These are phyloP conservation scores for Ophiocordyceps camponoti-floridani DNA, from an alignment of 2,329 filamentous ascomycete genomes.

Conservation along the genomic window DNA sequence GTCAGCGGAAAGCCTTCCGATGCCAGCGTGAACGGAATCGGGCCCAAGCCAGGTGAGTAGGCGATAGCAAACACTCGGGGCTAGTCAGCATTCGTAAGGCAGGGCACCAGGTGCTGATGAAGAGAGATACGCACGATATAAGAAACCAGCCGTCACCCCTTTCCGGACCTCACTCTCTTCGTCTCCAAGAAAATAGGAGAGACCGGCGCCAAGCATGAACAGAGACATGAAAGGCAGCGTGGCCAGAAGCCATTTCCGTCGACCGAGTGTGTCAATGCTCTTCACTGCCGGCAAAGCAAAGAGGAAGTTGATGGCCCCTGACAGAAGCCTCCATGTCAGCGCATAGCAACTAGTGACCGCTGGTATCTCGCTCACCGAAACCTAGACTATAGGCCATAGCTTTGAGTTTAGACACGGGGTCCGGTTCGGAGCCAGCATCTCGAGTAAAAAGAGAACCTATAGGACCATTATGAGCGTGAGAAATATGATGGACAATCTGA, in stretches of 20 bases:
- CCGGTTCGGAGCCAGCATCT: slow-evolving; percentile 2
- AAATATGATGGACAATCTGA: not conserved
- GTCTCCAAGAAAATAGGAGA: slow-evolving; percentile 11
- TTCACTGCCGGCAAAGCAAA: slow-evolving; percentile 20
- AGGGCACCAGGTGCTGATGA: not conserved
- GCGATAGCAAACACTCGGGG: slow-evolving; percentile 18
- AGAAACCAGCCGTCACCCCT: slow-evolving; percentile 17
- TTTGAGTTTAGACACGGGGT: slow-evolving; percentile 4
- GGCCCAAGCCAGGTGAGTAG: slow-evolving; percentile 23
- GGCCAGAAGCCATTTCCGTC: slow-evolving; percentile 22
- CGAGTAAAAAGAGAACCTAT: not conserved
- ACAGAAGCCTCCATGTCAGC: not conserved
- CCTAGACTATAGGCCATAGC: slow-evolving; percentile 13
- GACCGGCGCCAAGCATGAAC: slow-evolving; percentile 19
- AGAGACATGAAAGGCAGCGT: slow-evolving; percentile 25
- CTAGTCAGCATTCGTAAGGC: not conserved
- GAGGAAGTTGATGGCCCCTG: slow-evolving; percentile 21
- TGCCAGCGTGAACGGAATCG: slow-evolving; percentile 30
- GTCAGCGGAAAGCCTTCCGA: slow-evolving; percentile 31
- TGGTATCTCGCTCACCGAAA: slow-evolving; percentile 9
- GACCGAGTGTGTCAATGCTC: slow-evolving; percentile 17
- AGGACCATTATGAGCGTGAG: not conserved
- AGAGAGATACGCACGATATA: slow-evolving; percentile 10
- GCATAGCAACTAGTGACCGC: not conserved
- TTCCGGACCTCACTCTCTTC: slow-evolving; percentile 4